Percentiles rank a stretch among this genome's conserved stretches.
Conservation (phyloP, 495 filamentous ascomycete genomes). For the Hyphodiscus hymeniophilus region DNA sequence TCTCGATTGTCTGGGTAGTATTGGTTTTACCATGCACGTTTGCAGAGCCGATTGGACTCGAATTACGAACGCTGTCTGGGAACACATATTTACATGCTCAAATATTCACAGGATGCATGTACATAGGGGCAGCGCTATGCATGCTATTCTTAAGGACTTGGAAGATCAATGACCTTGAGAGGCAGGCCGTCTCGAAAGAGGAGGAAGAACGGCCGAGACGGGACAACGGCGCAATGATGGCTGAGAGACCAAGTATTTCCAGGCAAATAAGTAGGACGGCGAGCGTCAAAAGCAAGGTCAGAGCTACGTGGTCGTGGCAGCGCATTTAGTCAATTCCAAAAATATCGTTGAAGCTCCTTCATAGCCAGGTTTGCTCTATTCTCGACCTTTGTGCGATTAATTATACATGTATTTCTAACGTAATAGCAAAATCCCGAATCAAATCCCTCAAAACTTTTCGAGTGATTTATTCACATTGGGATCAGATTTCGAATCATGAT, state of each 20-base stretch:
- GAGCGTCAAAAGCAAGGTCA: conserved; percentile 15
- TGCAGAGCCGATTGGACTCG: conserved; percentile 67
- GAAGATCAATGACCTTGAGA: conserved; percentile 51
- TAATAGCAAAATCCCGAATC: no score
- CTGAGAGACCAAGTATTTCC: neutral
- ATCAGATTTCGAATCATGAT: no score
- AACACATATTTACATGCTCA: conserved; percentile 53
- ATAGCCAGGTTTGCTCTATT: no score
- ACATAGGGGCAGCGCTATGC: conserved; percentile 49
- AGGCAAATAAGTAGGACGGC: conserved; percentile 9
- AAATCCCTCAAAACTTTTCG: no score
- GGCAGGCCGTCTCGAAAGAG: conserved; percentile 18
- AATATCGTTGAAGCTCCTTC: no score
- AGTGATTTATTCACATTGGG: no score
- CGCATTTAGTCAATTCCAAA: no score
- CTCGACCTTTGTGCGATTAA: no score
- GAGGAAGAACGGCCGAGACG: conserved; percentile 19
- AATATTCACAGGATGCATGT: conserved; percentile 59
- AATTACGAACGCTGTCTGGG: conserved; percentile 43
- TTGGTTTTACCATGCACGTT: conserved; percentile 67
- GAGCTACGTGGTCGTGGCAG: conserved; percentile 18
- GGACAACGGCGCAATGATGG: conserved; percentile 12
- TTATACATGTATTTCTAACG: no score
- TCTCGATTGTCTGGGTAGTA: conserved; percentile 71
- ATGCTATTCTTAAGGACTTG: conserved; percentile 47